phyloP scores from a whole-genome alignment of 1,139 yeast species.

The Yamadazyma pseudoaaseri region DNA sequence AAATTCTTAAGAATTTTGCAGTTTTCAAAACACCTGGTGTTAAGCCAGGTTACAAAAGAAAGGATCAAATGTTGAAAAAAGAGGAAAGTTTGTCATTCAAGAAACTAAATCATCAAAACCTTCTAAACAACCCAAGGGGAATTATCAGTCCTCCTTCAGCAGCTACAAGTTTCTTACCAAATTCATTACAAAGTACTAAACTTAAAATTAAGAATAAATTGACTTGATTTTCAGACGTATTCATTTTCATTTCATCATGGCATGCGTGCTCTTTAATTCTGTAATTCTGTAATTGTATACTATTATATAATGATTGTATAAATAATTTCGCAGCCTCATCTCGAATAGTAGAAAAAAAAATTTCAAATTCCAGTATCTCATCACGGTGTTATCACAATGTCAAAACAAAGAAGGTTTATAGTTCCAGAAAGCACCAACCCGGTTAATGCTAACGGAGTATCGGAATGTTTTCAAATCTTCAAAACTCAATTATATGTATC shows the following conservation, averaged over 20 bases:
- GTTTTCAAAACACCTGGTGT: slow-evolving; percentile 29
- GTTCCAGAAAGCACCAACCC: slow-evolving; percentile 34
- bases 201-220: slow-evolving; percentile 11
- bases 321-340: slow-evolving; percentile 6
- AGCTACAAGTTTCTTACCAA: slow-evolving; percentile 7
- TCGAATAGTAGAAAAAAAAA: slow-evolving; percentile 7
- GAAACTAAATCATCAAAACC: slow-evolving; percentile 3
- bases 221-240: slow-evolving; percentile 9
- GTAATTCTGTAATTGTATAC: no score
- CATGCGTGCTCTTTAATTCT: no score
- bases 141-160: slow-evolving; percentile 2
- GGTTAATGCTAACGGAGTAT: slow-evolving; percentile 38
- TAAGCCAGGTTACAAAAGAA: slow-evolving; percentile 29
- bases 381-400: slow-evolving; percentile 1
- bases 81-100: slow-evolving; percentile 56
- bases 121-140: slow-evolving; percentile 3
- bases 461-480: slow-evolving; percentile 66
- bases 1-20: slow-evolving; percentile 48
- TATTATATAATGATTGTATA: slow-evolving; percentile 1
- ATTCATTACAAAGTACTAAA: slow-evolving; percentile 10
- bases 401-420: slow-evolving; percentile 8
- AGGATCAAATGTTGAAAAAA: slow-evolving; percentile 46
- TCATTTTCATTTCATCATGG: no score
- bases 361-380: slow-evolving; percentile 2
- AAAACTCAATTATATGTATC: slow-evolving; percentile 74